Evolutionary conservation across 75 land plant species (phyloP), one percentile per base, ranked within the genome.

Genomic region (Sequoia sempervirens): DNA sequence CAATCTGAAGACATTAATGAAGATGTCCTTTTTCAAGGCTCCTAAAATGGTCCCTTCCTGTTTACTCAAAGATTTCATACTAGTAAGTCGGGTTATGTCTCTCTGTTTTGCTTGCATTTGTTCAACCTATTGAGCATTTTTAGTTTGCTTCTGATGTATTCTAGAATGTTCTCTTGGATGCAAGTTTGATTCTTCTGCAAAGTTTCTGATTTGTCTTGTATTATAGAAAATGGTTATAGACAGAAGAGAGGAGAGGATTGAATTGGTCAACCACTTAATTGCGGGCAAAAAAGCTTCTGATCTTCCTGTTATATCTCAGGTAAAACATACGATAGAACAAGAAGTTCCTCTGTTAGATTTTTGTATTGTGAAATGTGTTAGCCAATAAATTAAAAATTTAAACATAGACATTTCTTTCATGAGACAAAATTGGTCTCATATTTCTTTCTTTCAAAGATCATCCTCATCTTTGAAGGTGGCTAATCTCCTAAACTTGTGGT

Each of bases 271-370:
- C 0, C 75, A 85, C 38, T 45, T 89, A 37, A 79, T 83, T 46
- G 85, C 84, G 28, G 90, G 84, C 3, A 83, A 90, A 69, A 88
- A 89, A 41, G 50, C 82, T 26, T 87, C 87, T 17, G 83, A 89
- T 82, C 91, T 92, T 83, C 90, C 92, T 45, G 90, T 86, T 75
- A 86, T 91, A 18, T 81, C 80, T 17, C 89, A 91, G 87, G 93
- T 93, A 69, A 30, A 69, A 82, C 26, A 75, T 38, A 32, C 14
- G 18, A n/a, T 76, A n/a, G 70, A 75, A 72, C 34, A 38, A 75
- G 72, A 28, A 38, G 83, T 79, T 81, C 4, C 11, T n/a, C 38
- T 15, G 36, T 8, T 83, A 7, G 9, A 58, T 75, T 43, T 83
- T 83, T 17, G 28, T 20, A 38, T 83, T 79, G 84, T 75, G 74